A percentile compares a stretch with the other conserved stretches of the same genome.
phyloP scores from a whole-genome alignment of 2,329 filamentous ascomycete species.

The Trichoderma gracile region DNA sequence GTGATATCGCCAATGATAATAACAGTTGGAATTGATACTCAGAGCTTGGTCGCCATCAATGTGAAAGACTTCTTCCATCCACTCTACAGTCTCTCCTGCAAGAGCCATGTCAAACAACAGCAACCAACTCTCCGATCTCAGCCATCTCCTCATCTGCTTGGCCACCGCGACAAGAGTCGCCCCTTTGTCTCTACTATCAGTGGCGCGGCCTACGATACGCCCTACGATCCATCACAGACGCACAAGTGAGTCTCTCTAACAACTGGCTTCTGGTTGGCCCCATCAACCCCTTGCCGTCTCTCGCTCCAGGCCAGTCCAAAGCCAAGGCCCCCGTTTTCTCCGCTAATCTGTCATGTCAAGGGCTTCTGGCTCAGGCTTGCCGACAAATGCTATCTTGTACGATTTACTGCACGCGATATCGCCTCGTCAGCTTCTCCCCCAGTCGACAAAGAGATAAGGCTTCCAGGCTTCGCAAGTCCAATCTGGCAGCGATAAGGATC shows the following conservation, averaged over 20 bases:
- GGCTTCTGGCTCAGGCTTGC: neutral
- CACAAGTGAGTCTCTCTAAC: neutral
- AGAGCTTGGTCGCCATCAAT: no score
- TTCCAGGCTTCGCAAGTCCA: neutral
- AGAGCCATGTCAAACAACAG: no score
- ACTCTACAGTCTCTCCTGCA: no score
- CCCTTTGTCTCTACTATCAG: constrained; percentile 17
- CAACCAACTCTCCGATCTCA: no score
- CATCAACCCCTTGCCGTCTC: neutral
- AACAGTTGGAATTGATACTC: no score
- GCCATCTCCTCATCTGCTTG: no score
- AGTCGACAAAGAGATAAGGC: constrained; percentile 1
- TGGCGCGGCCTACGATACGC: constrained; percentile 8
- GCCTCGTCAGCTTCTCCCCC: neutral
- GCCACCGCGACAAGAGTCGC: neutral
- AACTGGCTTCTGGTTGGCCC: neutral
- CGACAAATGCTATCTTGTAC: neutral
- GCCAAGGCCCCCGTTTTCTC: constrained; percentile 15
- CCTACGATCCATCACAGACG: neutral
- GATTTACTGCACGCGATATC: constrained; percentile 6
- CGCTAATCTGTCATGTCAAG: constrained; percentile 19
- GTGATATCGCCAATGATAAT: neutral
- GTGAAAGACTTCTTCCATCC: no score
- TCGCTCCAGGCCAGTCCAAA: constrained; percentile 14
- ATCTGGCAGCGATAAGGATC: neutral